These are phyloP conservation scores for Nidula microcarpa DNA, from an alignment of 768 basidiomycete species.

Conservation along the genomic window DNA sequence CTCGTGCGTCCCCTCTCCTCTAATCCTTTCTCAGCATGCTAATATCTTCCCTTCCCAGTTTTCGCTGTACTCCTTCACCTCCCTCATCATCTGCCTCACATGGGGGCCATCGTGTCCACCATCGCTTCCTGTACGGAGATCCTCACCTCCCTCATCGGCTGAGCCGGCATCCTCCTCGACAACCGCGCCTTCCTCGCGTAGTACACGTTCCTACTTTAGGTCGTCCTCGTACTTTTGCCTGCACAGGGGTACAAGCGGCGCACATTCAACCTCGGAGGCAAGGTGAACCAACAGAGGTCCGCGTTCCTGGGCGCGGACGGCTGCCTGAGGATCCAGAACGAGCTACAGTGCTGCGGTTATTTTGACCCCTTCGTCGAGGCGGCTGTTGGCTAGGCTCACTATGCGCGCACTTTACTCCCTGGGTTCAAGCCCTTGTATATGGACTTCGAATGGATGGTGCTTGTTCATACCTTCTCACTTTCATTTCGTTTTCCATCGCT, in stretches of 20 bases:
- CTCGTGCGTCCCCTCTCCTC: slow-evolving; percentile 25
- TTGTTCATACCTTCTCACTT: slow-evolving; percentile 15
- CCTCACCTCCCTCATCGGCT: slow-evolving; percentile 70
- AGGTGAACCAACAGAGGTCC: slow-evolving; percentile 75
- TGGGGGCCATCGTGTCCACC: slow-evolving; percentile 69
- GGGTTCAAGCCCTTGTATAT: slow-evolving; percentile 73
- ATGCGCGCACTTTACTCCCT: slow-evolving; percentile 62
- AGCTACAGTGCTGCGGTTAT: slow-evolving; percentile 77
- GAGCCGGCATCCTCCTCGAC: slow-evolving; percentile 82
- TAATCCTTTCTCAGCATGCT: not conserved
- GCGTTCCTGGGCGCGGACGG: slow-evolving; percentile 51
- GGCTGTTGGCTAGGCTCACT: slow-evolving; percentile 69
- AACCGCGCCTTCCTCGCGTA: slow-evolving; percentile 79
- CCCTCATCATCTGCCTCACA: slow-evolving; percentile 58
- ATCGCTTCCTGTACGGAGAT: slow-evolving; percentile 57
- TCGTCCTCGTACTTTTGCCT: slow-evolving; percentile 69
- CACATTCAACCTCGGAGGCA: slow-evolving; percentile 62
- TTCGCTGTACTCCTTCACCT: slow-evolving; percentile 54
- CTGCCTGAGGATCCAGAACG: slow-evolving; percentile 66
- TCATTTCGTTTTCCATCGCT: too few relatives aligned
- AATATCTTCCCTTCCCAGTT: slow-evolving; percentile 23
- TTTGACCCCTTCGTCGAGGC: slow-evolving; percentile 80
- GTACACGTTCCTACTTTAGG: slow-evolving; percentile 77
- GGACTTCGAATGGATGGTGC: slow-evolving; percentile 47
- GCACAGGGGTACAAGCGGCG: slow-evolving; percentile 72